phyloP scores from a whole-genome alignment of 1,284 basidiomycete genomes.

The Sporisorium iseilematis-ciliati region DNA sequence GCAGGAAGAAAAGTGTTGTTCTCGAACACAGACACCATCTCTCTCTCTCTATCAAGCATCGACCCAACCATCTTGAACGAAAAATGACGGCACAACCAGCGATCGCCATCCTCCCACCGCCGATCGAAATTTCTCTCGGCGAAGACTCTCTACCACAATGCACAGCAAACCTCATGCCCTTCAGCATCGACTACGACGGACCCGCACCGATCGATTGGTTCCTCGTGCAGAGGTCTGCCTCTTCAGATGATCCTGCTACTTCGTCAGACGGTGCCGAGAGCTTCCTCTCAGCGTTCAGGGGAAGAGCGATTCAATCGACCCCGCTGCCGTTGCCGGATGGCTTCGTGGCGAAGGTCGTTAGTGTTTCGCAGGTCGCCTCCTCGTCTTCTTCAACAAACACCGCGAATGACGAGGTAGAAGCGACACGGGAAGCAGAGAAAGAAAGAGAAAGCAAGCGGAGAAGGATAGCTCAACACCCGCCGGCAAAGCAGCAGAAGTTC shows the following conservation, averaged over 20 bases:
- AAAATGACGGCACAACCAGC: conserved; percentile 11
- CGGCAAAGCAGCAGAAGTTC: conserved; percentile 41
- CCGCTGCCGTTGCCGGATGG: conserved; percentile 32
- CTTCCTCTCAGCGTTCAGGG: conserved; percentile 43
- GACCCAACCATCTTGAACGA: too few relatives aligned
- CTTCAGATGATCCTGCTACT: background rate
- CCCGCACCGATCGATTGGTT: conserved; percentile 49
- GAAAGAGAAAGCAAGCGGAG: conserved; percentile 23
- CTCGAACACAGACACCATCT: conserved; percentile 3
- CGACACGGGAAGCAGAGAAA: background rate
- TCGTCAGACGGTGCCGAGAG: background rate
- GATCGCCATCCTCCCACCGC: conserved; percentile 26
- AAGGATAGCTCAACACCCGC: conserved; percentile 13
- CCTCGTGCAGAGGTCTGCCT: conserved; percentile 30
- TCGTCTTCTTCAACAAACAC: background rate
- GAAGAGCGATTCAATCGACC: conserved; percentile 41
- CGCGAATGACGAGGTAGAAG: background rate
- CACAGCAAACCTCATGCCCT: conserved; percentile 55
- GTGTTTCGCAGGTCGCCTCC: conserved; percentile 14
- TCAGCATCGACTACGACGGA: conserved; percentile 53
- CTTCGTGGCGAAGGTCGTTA: conserved; percentile 32
- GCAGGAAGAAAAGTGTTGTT: conserved; percentile 19
- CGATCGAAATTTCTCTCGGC: conserved; percentile 21
- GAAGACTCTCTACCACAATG: conserved; percentile 6
- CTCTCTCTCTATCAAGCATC: background rate